Conservation (phyloP, 106 monocot species). For the Triglochin maritima region DNA sequence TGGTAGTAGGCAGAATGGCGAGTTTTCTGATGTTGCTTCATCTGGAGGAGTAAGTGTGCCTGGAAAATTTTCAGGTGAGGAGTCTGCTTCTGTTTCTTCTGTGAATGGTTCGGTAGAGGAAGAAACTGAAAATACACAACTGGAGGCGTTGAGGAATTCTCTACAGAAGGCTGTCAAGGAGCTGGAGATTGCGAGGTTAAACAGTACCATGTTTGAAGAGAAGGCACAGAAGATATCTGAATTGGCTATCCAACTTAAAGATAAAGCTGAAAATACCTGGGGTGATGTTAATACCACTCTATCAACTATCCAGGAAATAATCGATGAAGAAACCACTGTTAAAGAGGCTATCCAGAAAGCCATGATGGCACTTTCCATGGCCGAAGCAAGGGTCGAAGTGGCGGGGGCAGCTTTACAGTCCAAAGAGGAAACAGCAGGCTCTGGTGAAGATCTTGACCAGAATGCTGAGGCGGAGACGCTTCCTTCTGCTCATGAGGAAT, state of each 20-base stretch:
- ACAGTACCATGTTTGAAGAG: slow-evolving; percentile 88
- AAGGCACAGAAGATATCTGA: slow-evolving; percentile 87
- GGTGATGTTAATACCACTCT: slow-evolving; percentile 45
- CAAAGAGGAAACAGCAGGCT: slow-evolving; percentile 18
- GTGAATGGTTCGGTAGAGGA: slow-evolving; percentile 27
- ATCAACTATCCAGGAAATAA: slow-evolving; percentile 64
- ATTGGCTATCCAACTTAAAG: slow-evolving; percentile 72
- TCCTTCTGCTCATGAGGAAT: slow-evolving; percentile 48
- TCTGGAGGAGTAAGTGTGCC: slow-evolving; percentile 2
- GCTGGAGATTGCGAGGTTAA: slow-evolving; percentile 66
- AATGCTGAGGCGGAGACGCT: slow-evolving; percentile 31
- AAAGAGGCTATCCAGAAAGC: slow-evolving; percentile 84
- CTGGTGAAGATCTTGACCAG: slow-evolving; percentile 10
- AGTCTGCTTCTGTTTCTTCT: slow-evolving; percentile 10
- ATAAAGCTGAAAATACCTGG: slow-evolving; percentile 66
- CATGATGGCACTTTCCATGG: slow-evolving; percentile 84
- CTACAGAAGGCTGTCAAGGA: slow-evolving; percentile 67
- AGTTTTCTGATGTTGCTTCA: slow-evolving; percentile 6
- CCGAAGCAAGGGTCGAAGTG: slow-evolving; percentile 70
- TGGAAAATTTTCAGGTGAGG: slow-evolving; percentile 7
- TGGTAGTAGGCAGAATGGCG: slow-evolving; percentile 25
- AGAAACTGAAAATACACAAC: slow-evolving; percentile 23
- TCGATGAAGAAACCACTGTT: slow-evolving; percentile 51
- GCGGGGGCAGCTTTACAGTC: slow-evolving; percentile 35
- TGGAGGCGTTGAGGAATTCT: slow-evolving; percentile 49